Evolutionary conservation across 176 grass and related monocot species (phyloP), one percentile per base, ranked within the genome.

Genomic region (Cenchrus fungigraminus): DNA sequence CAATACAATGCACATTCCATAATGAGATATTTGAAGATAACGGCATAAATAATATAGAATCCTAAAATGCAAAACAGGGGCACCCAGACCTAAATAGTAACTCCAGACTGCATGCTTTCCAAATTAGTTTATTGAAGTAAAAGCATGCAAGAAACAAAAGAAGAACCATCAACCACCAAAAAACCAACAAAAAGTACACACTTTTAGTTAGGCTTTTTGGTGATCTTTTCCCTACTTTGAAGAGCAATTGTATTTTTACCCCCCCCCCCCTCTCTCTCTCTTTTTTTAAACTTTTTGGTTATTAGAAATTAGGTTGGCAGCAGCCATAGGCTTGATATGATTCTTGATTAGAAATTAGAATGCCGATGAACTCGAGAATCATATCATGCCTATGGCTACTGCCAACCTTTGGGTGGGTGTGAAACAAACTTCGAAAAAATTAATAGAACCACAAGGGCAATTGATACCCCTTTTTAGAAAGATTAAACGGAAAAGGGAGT

Each of bases 111-210:
- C 74, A 44, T 65, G 20, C 63, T 65, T 45, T 40, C 25, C 20
- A 80, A 80, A 80, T 87, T 66, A 66, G 1, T 61, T 62, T 62
- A 59, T 60, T 43, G 17, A 51, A 49, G 61, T 79, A 55, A 65
- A 78, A 47, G 50, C 13, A 64, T 78, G 67, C 57, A 88, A 72
- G 55, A 37, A 69, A 77, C 20, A 62, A 50, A 71, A 42, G 12
- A 71, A 42, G 13, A 2, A 8, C 4, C 0, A n/a, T 55, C 2
- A 57, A 58, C 46, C 11, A 66, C 60, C 28, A 66, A 68, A 40
- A 59, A 8, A 37, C 31, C 10, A 2, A 47, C 22, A n/a, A 25
- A 9, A 42, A 72, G 54, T 45, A 32, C 73, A 46, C 6, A 34
- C 22, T 32, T 55, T 67, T 40, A 40, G 37, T 40, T 40, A 40